phyloP scores from a whole-genome alignment of 2,329 filamentous ascomycete genomes.

The Xylariaceae sp. region DNA sequence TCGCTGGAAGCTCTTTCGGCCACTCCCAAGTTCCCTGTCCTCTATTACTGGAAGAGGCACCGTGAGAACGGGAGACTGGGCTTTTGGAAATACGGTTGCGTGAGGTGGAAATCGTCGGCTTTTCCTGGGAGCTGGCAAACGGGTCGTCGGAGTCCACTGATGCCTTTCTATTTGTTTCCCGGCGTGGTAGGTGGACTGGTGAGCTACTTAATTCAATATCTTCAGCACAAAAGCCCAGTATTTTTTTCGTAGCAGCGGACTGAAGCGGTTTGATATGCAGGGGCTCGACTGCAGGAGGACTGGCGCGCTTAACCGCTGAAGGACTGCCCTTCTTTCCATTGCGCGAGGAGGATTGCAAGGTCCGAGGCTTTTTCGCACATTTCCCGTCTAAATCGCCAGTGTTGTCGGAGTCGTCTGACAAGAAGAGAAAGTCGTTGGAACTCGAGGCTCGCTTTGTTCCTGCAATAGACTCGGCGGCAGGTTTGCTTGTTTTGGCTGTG shows the following conservation, averaged over 20 bases:
- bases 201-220: slow-evolving; percentile 29
- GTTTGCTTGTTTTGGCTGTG: slow-evolving; percentile 4
- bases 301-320: slow-evolving; percentile 12
- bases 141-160: slow-evolving; percentile 17
- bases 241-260: slow-evolving; percentile 16
- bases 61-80: slow-evolving; percentile 23
- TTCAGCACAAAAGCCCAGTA: slow-evolving; percentile 22
- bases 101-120: slow-evolving; percentile 7
- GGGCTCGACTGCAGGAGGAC: slow-evolving; percentile 13
- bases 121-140: slow-evolving; percentile 20
- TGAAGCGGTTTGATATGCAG: slow-evolving; percentile 8
- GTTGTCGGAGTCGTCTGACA: slow-evolving; percentile 39
- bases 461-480: slow-evolving; percentile 1
- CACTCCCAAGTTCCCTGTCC: slow-evolving; percentile 1
- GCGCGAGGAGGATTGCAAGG: slow-evolving; percentile 7
- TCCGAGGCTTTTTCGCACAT: slow-evolving; percentile 18
- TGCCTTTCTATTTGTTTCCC: slow-evolving; percentile 2
- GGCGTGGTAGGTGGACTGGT: slow-evolving; percentile 10
- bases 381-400: slow-evolving; percentile 34
- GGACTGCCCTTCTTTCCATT: slow-evolving; percentile 4
- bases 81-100: slow-evolving; percentile 1
- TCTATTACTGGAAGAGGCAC: neutral
- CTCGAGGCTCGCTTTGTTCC: slow-evolving; percentile 17
- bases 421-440: slow-evolving; percentile 28
- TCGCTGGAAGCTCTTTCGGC: slow-evolving; percentile 5